A percentile compares a stretch with the other conserved stretches of the same genome.
These are phyloP conservation scores for Coniochaeta hoffmannii DNA, from an alignment of 2,329 filamentous ascomycete species.

Conservation along the genomic window DNA sequence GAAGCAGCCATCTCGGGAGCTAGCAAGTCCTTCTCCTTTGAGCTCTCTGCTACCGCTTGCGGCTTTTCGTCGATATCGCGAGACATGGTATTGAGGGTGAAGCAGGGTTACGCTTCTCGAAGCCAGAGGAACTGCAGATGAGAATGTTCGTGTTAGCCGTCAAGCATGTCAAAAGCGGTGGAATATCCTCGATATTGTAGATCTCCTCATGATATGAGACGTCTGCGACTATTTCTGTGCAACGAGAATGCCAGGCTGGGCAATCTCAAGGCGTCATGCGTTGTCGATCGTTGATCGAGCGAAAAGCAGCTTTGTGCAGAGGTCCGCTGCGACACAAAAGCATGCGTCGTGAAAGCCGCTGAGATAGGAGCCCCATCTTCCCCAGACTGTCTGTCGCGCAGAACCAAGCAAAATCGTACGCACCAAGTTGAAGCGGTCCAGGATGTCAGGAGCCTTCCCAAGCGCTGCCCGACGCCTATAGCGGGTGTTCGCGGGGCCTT, in stretches of 20 bases:
- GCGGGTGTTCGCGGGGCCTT: constrained; percentile 11
- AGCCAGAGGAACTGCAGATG: not conserved
- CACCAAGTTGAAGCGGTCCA: not conserved
- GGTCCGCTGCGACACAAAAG: not conserved
- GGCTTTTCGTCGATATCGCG: constrained; percentile 25
- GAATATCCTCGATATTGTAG: not conserved
- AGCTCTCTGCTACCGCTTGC: constrained; percentile 27
- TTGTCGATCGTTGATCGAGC: not conserved
- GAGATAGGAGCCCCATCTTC: too few relatives aligned
- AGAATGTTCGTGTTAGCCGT: not conserved
- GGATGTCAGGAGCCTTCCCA: constrained; percentile 7
- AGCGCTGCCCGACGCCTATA: constrained; percentile 14
- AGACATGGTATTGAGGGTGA: constrained; percentile 16
- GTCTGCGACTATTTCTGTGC: not conserved
- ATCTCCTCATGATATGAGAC: not conserved
- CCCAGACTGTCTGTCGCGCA: too few relatives aligned
- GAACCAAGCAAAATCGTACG: not conserved
- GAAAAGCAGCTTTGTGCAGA: not conserved
- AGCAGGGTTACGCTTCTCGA: not conserved
- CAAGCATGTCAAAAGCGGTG: not conserved
- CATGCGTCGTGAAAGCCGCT: not conserved
- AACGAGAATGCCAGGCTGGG: not conserved
- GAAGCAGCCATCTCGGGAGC: constrained; percentile 32
- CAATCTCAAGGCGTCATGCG: not conserved
- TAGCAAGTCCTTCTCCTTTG: constrained; percentile 34